A percentile compares a stretch with the other conserved stretches of the same genome.
Evolutionary conservation across 108 stramenopile species (phyloP).

Genomic region (Cyclotella choctawhatcheeana): DNA sequence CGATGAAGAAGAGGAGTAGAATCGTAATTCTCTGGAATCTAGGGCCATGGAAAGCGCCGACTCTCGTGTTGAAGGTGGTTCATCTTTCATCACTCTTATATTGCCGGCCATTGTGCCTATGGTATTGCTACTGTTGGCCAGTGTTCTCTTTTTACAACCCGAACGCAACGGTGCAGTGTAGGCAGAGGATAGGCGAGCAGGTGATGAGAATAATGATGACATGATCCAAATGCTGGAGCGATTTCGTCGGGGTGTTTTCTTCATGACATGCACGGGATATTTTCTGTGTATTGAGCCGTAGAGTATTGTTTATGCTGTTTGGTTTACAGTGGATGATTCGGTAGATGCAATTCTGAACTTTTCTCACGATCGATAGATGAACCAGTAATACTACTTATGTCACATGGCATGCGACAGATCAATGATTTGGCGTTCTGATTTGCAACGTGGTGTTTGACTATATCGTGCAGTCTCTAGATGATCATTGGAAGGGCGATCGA

Average conservation of each 20-base stretch:
- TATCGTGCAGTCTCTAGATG: too few species aligned
- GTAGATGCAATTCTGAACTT: too few species aligned
- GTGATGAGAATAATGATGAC: background rate
- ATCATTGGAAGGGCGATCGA: background rate
- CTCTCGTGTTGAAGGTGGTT: too few species aligned
- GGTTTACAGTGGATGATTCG: too few species aligned
- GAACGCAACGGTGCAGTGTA: slow-evolving; percentile 2
- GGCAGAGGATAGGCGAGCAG: too few species aligned
- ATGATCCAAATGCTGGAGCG: slow-evolving; percentile 9
- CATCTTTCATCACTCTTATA: background rate
- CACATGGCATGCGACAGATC: too few species aligned
- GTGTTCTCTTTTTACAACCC: background rate
- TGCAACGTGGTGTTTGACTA: too few species aligned
- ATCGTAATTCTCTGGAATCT: slow-evolving; percentile 63
- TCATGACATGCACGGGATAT: slow-evolving; percentile 17
- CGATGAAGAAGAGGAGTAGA: slow-evolving; percentile 37
- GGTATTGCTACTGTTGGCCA: background rate
- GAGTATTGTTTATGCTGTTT: too few species aligned
- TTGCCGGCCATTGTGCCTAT: background rate
- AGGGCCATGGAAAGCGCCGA: slow-evolving; percentile 31
- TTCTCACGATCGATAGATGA: too few species aligned
- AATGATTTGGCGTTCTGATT: too few species aligned
- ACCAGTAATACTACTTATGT: too few species aligned
- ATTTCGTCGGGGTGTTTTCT: slow-evolving; percentile 1
- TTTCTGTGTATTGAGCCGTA: too few species aligned